These are phyloP conservation scores for Sapria himalayana DNA, from an alignment of 345 rosid species.

Conservation along the genomic window DNA sequence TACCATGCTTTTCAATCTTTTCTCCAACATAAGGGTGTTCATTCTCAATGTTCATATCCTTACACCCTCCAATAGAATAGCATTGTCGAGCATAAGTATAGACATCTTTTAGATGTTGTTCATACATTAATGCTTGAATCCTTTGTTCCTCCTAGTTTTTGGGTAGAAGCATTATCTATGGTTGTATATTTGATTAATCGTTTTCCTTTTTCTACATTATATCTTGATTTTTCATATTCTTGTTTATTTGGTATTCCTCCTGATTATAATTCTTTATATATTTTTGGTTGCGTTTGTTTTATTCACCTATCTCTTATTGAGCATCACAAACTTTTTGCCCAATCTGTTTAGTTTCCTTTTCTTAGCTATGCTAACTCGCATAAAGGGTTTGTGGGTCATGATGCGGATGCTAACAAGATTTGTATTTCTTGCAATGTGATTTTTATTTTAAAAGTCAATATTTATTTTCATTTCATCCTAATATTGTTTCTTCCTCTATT, in stretches of 20 bases:
- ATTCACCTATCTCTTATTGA: background rate
- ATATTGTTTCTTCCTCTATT: background rate
- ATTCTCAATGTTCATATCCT: too few relatives aligned
- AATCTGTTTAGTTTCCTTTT: background rate
- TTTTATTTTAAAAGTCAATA: background rate
- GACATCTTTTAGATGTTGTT: too few relatives aligned
- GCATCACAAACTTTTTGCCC: background rate
- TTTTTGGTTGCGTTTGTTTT: too few relatives aligned
- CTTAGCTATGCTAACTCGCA: background rate
- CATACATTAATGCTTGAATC: too few relatives aligned
- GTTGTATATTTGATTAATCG: constrained; percentile 2
- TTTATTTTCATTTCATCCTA: background rate
- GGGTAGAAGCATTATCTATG: background rate
- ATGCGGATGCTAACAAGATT: background rate
- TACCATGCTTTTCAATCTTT: too few relatives aligned
- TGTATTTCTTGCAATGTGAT: background rate
- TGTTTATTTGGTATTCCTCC: background rate
- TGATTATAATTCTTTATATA: background rate
- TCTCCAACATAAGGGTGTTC: too few relatives aligned
- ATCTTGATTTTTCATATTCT: too few relatives aligned
- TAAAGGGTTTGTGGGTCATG: background rate
- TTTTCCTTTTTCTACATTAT: background rate
- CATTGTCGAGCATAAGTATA: too few relatives aligned
- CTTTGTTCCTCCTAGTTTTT: background rate
- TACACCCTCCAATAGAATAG: too few relatives aligned